Percentiles rank a stretch among this genome's conserved stretches.
Evolutionary conservation across 1,139 yeast species (phyloP).

Genomic region (Nakaseomyces glabratus): DNA sequence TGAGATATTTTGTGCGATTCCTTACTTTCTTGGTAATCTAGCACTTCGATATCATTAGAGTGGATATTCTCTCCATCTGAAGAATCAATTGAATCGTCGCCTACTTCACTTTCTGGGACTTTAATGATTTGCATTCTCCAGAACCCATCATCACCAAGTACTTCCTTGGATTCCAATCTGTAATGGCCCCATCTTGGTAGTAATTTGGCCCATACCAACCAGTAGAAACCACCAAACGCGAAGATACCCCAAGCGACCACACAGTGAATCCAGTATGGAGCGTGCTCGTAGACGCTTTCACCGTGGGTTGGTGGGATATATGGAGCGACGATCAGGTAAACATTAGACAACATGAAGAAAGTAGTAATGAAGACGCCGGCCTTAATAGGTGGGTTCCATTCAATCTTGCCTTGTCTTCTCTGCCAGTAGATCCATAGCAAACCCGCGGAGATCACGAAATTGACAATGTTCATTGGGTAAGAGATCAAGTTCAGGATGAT

Average conservation of each 20-base stretch:
- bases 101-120: conserved; percentile 16
- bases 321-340: conserved; percentile 71
- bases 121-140: conserved; percentile 58
- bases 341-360: conserved; percentile 59
- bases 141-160: conserved; percentile 63
- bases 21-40: no score
- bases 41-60: no score
- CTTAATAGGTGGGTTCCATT: conserved; percentile 70
- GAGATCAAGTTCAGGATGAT: conserved; percentile 67
- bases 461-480: conserved; percentile 64
- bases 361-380: conserved; percentile 55
- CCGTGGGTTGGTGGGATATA: conserved; percentile 66
- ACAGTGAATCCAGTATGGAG: conserved; percentile 77
- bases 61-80: no score
- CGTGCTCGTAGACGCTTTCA: conserved; percentile 52
- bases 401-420: conserved; percentile 41
- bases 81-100: no score
- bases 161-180: conserved; percentile 48
- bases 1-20: no score
- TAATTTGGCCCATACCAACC: conserved; percentile 57
- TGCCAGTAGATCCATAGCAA: conserved; percentile 55
- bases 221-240: conserved; percentile 60
- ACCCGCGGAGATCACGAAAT: conserved; percentile 66
- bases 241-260: conserved; percentile 78
- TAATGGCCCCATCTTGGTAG: conserved; percentile 55